phyloP scores from a whole-genome alignment of 495 filamentous ascomycete species.

The Aspergillus campestris region DNA sequence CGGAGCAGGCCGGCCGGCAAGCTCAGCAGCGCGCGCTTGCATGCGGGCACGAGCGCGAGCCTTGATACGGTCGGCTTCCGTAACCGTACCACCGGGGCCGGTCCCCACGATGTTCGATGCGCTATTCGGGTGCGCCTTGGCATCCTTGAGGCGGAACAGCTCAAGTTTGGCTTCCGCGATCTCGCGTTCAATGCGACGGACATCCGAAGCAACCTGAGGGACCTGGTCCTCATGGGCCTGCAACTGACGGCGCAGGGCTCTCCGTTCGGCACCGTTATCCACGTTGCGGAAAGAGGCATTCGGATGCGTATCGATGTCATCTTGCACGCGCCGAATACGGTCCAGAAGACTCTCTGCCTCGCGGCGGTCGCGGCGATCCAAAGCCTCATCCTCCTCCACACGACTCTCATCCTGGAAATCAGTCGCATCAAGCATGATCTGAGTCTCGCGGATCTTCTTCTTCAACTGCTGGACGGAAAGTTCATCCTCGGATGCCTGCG shows the following conservation, averaged over 20 bases:
- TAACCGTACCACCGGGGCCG: constrained; percentile 83
- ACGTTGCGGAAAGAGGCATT: constrained; percentile 62
- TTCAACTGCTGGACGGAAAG: constrained; percentile 75
- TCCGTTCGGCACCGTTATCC: constrained; percentile 79
- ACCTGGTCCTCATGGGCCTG: constrained; percentile 83
- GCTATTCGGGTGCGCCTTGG: constrained; percentile 80
- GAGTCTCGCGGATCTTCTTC: constrained; percentile 92
- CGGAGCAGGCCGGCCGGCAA: constrained; percentile 70
- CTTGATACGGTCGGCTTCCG: constrained; percentile 89
- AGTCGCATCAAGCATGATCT: constrained; percentile 92
- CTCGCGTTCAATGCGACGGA: constrained; percentile 80
- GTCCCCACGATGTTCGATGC: constrained; percentile 83
- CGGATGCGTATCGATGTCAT: constrained; percentile 91
- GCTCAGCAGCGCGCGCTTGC: constrained; percentile 89
- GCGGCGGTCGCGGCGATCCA: constrained; percentile 82
- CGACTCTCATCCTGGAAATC: constrained; percentile 92
- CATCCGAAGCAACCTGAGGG: constrained; percentile 84
- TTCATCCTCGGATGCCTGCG: constrained; percentile 75
- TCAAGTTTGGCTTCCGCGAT: constrained; percentile 93
- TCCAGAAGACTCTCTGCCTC: constrained; percentile 93
- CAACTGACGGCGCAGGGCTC: constrained; percentile 78
- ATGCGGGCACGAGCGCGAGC: constrained; percentile 95
- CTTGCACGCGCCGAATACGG: constrained; percentile 86
- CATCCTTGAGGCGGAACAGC: constrained; percentile 86
- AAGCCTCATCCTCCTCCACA: constrained; percentile 81